phyloP scores from a whole-genome alignment of 306 rosid species.

The Malus domestica region DNA sequence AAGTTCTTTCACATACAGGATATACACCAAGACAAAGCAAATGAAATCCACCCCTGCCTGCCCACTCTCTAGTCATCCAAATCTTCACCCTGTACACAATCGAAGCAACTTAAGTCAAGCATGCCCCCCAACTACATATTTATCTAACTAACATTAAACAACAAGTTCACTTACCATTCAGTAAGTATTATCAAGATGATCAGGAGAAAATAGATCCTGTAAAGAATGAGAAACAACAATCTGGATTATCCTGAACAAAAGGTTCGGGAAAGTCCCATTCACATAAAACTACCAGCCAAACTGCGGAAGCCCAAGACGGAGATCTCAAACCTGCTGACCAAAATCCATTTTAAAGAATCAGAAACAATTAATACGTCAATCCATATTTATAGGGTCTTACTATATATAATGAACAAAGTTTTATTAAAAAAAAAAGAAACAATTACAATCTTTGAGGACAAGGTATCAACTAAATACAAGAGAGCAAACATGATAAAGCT shows the following conservation, averaged over 20 bases:
- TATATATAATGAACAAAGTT: neutral
- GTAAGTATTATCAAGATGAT: neutral
- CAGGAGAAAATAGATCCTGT: neutral
- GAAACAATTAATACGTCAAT: neutral
- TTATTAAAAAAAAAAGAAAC: neutral
- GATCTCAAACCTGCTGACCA: conserved; percentile 7
- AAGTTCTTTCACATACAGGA: conserved; percentile 5
- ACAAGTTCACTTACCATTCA: neutral
- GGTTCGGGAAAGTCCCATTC: neutral
- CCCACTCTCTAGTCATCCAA: conserved; percentile 2
- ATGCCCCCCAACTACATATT: neutral
- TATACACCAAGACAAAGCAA: neutral
- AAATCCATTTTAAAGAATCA: neutral
- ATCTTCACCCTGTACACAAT: conserved; percentile 31
- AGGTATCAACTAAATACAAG: neutral
- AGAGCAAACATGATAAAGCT: neutral
- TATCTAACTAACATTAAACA: neutral
- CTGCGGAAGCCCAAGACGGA: neutral
- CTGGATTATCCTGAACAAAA: neutral
- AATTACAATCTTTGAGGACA: neutral
- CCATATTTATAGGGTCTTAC: neutral
- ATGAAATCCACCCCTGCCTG: neutral
- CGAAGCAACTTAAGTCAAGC: conserved; percentile 7
- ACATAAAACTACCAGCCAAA: neutral
- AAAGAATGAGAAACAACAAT: neutral